A percentile compares a stretch with the other conserved stretches of the same genome.
Conservation (phyloP, 2,329 filamentous ascomycete genomes). For the Colletotrichum sp. region DNA sequence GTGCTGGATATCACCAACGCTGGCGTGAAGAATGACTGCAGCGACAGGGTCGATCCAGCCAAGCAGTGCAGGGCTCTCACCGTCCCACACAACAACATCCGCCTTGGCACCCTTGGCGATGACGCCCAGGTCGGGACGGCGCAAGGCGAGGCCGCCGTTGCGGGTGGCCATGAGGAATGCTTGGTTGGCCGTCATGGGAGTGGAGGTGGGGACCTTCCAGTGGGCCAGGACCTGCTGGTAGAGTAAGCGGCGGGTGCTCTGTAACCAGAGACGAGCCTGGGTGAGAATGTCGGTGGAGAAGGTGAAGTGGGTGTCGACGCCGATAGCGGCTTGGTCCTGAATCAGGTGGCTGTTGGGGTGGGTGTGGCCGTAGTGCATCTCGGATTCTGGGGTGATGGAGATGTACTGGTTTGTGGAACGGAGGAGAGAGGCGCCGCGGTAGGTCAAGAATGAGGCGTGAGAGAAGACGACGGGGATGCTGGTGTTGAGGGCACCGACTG, state of each 20-base stretch:
- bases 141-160: constrained; percentile 55
- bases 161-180: constrained; percentile 62
- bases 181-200: constrained; percentile 58
- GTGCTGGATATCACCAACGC: constrained; percentile 54
- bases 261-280: constrained; percentile 61
- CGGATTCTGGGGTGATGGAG: constrained; percentile 63
- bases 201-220: constrained; percentile 49
- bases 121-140: constrained; percentile 55
- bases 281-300: constrained; percentile 55
- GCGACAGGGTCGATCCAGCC: constrained; percentile 62
- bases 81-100: constrained; percentile 59
- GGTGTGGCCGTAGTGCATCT: constrained; percentile 63
- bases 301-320: constrained; percentile 60
- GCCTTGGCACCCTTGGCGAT: constrained; percentile 56
- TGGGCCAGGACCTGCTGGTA: constrained; percentile 42
- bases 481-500: constrained; percentile 44
- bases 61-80: constrained; percentile 50
- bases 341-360: constrained; percentile 47
- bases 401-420: constrained; percentile 56
- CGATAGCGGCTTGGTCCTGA: constrained; percentile 57
- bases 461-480: constrained; percentile 56
- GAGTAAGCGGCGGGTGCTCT: constrained; percentile 43
- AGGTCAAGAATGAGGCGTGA: constrained; percentile 51
- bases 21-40: constrained; percentile 60
- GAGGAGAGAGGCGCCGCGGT: constrained; percentile 43